These are phyloP conservation scores for Pelargonium australe DNA, from an alignment of 441 rosid species.

Conservation along the genomic window DNA sequence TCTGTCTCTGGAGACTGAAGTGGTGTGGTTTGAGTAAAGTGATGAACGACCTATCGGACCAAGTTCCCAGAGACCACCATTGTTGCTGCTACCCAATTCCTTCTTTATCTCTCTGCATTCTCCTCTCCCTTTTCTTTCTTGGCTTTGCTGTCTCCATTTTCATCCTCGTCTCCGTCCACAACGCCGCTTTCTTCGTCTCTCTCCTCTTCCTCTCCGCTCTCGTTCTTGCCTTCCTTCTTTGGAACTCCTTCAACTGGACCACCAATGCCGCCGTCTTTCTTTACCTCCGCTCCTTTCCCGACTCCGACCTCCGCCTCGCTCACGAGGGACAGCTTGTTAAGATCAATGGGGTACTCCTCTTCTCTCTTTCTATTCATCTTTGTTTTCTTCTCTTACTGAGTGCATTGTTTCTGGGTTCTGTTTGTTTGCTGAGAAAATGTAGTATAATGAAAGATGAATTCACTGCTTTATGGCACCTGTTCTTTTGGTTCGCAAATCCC, in stretches of 20 bases:
- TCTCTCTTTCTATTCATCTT: background rate
- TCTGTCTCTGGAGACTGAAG: no score
- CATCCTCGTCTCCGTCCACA: slow-evolving; percentile 40
- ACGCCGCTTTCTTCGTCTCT: slow-evolving; percentile 29
- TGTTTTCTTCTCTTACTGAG: background rate
- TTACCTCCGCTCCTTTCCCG: slow-evolving; percentile 38
- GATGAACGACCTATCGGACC: slow-evolving; percentile 49
- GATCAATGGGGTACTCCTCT: slow-evolving; percentile 41
- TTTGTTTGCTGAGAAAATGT: background rate
- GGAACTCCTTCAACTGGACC: slow-evolving; percentile 36
- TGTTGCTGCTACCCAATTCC: slow-evolving; percentile 32
- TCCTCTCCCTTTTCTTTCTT: slow-evolving; percentile 25
- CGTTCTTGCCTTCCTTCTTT: slow-evolving; percentile 31
- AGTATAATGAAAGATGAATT: background rate
- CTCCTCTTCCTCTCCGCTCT: slow-evolving; percentile 30
- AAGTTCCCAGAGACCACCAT: slow-evolving; percentile 29
- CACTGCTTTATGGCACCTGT: background rate
- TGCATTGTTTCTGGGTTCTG: background rate
- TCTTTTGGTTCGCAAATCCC: background rate
- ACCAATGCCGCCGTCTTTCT: slow-evolving; percentile 25
- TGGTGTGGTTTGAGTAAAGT: slow-evolving; percentile 14
- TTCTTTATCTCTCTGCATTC: slow-evolving; percentile 26
- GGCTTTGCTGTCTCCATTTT: slow-evolving; percentile 37
- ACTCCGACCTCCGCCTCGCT: slow-evolving; percentile 45
- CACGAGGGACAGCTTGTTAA: slow-evolving; percentile 45